phyloP scores from a whole-genome alignment of 1,284 basidiomycete species.

The Tetrapyrgos nigripes region DNA sequence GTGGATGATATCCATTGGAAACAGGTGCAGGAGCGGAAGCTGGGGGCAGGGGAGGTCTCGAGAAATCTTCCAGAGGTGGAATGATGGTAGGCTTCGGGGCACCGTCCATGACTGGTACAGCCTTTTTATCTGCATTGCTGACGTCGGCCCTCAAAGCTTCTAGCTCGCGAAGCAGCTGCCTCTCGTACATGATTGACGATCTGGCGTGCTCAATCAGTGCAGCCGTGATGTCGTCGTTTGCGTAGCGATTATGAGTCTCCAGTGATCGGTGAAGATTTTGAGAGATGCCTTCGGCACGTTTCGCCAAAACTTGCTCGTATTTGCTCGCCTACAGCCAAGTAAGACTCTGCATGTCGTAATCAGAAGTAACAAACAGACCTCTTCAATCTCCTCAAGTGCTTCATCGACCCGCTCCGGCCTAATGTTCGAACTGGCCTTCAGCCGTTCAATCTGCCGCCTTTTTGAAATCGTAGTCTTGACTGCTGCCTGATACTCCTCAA shows the following conservation, averaged over 20 bases:
- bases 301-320: slow-evolving; percentile 83
- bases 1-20: slow-evolving; percentile 21
- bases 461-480: slow-evolving; percentile 93
- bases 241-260: slow-evolving; percentile 80
- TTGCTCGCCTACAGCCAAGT: slow-evolving; percentile 71
- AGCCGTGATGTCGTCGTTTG: slow-evolving; percentile 88
- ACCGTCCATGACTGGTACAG: slow-evolving; percentile 50
- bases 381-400: slow-evolving; percentile 91
- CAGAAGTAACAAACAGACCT: slow-evolving; percentile 55
- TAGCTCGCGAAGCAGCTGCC: slow-evolving; percentile 85
- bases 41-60: slow-evolving; percentile 42
- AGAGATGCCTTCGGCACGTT: slow-evolving; percentile 88
- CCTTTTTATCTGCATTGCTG: slow-evolving; percentile 67
- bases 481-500: slow-evolving; percentile 92
- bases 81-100: slow-evolving; percentile 65
- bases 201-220: slow-evolving; percentile 91
- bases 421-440: slow-evolving; percentile 90
- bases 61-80: slow-evolving; percentile 69
- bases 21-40: slow-evolving; percentile 33
- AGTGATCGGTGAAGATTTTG: slow-evolving; percentile 88
- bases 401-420: slow-evolving; percentile 89
- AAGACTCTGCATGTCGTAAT: not conserved
- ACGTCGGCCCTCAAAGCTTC: slow-evolving; percentile 86
- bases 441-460: slow-evolving; percentile 85
- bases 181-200: slow-evolving; percentile 89